Evolutionary conservation across 2,329 filamentous ascomycete species (phyloP).

Genomic region (Setomelanomma holmii): DNA sequence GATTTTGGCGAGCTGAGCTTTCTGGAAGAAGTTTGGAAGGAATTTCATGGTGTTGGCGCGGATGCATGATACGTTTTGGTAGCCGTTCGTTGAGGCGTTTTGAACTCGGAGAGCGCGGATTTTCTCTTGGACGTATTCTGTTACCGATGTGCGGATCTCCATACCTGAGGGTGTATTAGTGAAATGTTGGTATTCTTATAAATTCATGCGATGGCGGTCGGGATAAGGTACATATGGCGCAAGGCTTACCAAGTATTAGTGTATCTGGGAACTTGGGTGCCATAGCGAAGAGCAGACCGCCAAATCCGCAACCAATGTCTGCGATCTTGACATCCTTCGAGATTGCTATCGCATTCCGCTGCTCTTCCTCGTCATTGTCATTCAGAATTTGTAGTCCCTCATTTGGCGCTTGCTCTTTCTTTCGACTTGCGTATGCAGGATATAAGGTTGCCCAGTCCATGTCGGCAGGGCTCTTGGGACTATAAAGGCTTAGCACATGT

Average conservation of each 20-base stretch:
- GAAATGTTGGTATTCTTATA: no score
- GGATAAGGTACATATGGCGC: no score
- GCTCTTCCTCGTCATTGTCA: slow-evolving; percentile 20
- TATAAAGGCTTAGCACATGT: slow-evolving; percentile 50
- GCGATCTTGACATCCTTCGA: slow-evolving; percentile 84
- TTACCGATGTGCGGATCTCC: slow-evolving; percentile 90
- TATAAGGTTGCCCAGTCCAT: slow-evolving; percentile 95
- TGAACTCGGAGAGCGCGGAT: slow-evolving; percentile 81
- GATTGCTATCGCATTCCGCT: slow-evolving; percentile 45
- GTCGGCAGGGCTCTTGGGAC: slow-evolving; percentile 76
- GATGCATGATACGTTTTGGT: slow-evolving; percentile 87
- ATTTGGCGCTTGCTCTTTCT: slow-evolving; percentile 29
- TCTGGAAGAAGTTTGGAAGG: slow-evolving; percentile 93
- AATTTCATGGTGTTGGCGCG: slow-evolving; percentile 99
- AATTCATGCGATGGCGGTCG: not conserved
- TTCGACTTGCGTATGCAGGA: slow-evolving; percentile 67
- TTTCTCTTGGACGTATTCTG: slow-evolving; percentile 87
- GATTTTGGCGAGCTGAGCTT: slow-evolving; percentile 82
- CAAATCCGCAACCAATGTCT: slow-evolving; percentile 97
- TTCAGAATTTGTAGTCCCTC: slow-evolving; percentile 23
- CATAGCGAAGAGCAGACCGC: slow-evolving; percentile 85
- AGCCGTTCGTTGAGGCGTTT: slow-evolving; percentile 61
- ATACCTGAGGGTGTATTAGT: slow-evolving; percentile 65
- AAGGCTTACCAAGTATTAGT: slow-evolving; percentile 77
- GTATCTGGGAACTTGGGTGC: slow-evolving; percentile 81